Conservation (phyloP, 2,329 filamentous ascomycete genomes). For the Cercospora nicotianae region DNA sequence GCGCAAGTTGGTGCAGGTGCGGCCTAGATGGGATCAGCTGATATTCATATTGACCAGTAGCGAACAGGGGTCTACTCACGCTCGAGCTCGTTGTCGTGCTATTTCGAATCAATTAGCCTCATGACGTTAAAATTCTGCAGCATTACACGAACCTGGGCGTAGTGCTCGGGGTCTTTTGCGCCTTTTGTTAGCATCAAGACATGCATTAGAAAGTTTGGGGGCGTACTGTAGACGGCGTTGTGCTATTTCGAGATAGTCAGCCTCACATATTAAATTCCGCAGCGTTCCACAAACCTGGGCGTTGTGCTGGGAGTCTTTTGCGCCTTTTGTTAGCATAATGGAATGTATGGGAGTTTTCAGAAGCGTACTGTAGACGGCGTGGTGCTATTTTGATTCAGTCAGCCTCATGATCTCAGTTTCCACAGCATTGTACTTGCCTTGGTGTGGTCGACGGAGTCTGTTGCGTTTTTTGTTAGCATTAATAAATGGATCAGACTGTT, state of each 20-base stretch:
- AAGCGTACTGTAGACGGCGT: background rate
- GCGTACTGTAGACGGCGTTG: background rate
- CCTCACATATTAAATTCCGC: no score
- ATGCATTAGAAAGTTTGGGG: background rate
- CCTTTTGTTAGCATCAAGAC: background rate
- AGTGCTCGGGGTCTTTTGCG: background rate
- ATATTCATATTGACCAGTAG: no score
- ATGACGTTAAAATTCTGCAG: no score
- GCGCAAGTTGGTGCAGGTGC: no score
- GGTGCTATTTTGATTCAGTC: background rate
- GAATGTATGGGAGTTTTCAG: background rate
- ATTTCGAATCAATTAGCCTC: background rate
- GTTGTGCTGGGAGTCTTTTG: background rate
- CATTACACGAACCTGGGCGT: background rate
- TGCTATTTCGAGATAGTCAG: no score
- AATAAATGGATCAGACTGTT: no score
- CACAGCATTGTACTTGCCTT: no score
- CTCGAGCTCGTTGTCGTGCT: background rate
- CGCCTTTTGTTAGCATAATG: background rate
- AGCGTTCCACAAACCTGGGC: background rate
- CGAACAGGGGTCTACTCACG: background rate
- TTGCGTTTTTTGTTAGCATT: no score
- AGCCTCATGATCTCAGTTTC: no score
- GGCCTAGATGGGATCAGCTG: no score
- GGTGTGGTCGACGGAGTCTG: no score